Evolutionary conservation across 1,284 basidiomycete species (phyloP).

Genomic region (Rugosomyces carneus): DNA sequence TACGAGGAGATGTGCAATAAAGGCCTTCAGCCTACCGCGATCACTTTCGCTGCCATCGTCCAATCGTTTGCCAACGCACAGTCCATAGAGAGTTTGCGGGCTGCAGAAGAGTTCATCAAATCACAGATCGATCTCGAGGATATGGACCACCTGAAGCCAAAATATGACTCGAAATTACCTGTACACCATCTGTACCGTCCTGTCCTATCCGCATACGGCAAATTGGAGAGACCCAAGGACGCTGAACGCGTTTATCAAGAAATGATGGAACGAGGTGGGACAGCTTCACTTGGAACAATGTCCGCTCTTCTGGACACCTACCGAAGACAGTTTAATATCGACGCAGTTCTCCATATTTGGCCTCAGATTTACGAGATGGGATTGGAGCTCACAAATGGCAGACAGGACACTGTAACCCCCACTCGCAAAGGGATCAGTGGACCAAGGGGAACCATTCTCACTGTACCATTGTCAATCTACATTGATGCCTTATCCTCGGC

Average conservation of each 20-base stretch:
- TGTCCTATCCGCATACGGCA: conserved; percentile 55
- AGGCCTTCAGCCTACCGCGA: conserved; percentile 62
- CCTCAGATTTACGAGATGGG: conserved; percentile 58
- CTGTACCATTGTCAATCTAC: conserved; percentile 79
- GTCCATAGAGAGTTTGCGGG: conserved; percentile 40
- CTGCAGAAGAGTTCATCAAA: conserved; percentile 60
- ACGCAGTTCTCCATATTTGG: conserved; percentile 64
- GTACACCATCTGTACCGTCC: conserved; percentile 59
- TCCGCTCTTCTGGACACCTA: conserved; percentile 75
- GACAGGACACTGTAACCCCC: conserved; percentile 26
- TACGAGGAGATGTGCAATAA: conserved; percentile 72
- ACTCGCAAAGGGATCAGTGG: conserved; percentile 11
- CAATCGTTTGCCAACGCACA: conserved; percentile 49
- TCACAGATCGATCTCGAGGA: conserved; percentile 35
- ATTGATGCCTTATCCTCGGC: conserved; percentile 71
- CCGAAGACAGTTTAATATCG: conserved; percentile 53
- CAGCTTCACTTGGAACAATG: conserved; percentile 56
- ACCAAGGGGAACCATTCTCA: conserved; percentile 54
- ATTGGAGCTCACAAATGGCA: conserved; percentile 30
- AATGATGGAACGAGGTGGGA: conserved; percentile 49
- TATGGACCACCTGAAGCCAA: conserved; percentile 33
- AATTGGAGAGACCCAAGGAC: conserved; percentile 40
- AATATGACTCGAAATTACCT: conserved; percentile 34
- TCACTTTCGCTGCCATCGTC: conserved; percentile 73
- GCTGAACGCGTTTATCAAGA: conserved; percentile 56